phyloP scores from a whole-genome alignment of 306 rosid genomes.

The Malus fusca region DNA sequence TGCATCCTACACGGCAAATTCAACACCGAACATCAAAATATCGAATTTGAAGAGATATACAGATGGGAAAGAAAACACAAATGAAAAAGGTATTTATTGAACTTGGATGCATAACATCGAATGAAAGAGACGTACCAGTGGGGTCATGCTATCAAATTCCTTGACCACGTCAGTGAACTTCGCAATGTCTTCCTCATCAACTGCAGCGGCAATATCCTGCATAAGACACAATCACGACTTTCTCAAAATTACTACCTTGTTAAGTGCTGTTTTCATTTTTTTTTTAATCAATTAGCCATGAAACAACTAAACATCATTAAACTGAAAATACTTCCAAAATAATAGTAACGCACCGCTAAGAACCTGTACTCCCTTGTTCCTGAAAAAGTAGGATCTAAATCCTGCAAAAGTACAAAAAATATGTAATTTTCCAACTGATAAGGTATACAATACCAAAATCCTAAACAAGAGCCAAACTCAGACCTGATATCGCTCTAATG shows the following conservation, averaged over 20 bases:
- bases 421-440: constrained; percentile 8
- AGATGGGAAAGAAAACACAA: not conserved
- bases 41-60: not conserved
- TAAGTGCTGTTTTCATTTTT: not conserved
- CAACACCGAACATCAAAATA: constrained; percentile 4
- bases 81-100: not conserved
- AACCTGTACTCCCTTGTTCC: constrained; percentile 84
- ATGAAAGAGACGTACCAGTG: constrained; percentile 51
- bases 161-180: constrained; percentile 83
- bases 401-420: constrained; percentile 45
- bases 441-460: constrained; percentile 11
- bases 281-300: not conserved
- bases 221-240: not conserved
- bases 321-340: not conserved
- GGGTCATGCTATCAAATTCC: constrained; percentile 94
- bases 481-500: constrained; percentile 80
- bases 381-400: constrained; percentile 88
- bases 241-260: not conserved
- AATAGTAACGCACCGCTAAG: constrained; percentile 51
- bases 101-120: not conserved
- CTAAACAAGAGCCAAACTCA: constrained; percentile 21
- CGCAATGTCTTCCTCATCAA: constrained; percentile 79
- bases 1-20: constrained; percentile 48
- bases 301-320: not conserved
- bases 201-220: constrained; percentile 75